A percentile compares a stretch with the other conserved stretches of the same genome.
Evolutionary conservation across 2,329 filamentous ascomycete genomes (phyloP).

Genomic region (Xylaria sp.): DNA sequence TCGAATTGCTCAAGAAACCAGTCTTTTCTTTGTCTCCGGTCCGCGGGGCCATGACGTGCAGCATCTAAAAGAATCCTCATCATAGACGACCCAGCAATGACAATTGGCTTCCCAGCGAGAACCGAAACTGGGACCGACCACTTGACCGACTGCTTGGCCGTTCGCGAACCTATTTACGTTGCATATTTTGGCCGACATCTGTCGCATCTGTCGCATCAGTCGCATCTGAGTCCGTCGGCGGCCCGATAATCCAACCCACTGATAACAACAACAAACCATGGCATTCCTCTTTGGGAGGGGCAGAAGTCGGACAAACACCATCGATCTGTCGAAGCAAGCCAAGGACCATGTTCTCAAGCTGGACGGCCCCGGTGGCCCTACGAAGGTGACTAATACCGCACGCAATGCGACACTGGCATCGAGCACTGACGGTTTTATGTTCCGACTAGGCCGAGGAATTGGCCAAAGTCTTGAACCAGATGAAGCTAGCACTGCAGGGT

Average conservation of each 20-base stretch:
- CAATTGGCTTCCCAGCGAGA: constrained; percentile 11
- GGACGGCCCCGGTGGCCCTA: constrained; percentile 54
- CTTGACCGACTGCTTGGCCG: background rate
- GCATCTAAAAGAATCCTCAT: constrained; percentile 6
- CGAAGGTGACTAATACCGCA: constrained; percentile 49
- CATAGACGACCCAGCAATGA: background rate
- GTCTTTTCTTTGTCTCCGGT: constrained; percentile 8
- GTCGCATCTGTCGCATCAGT: constrained; percentile 4
- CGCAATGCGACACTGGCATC: constrained; percentile 13
- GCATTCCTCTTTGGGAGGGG: constrained; percentile 63
- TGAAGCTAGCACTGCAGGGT: constrained; percentile 92
- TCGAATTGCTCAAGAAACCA: constrained; percentile 6
- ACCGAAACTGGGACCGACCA: background rate
- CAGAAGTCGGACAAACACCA: constrained; percentile 55
- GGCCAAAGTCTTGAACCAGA: constrained; percentile 82
- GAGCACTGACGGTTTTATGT: constrained; percentile 35
- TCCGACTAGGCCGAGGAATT: constrained; percentile 83
- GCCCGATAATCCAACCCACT: background rate
- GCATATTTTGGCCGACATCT: constrained; percentile 12
- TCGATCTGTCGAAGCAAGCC: constrained; percentile 62
- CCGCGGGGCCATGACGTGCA: constrained; percentile 17
- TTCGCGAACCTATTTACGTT: background rate
- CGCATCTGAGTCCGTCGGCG: background rate
- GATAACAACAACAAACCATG: constrained; percentile 45
- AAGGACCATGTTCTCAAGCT: constrained; percentile 59